phyloP scores from a whole-genome alignment of 176 grass and related monocot species.

The Triticum turgidum region DNA sequence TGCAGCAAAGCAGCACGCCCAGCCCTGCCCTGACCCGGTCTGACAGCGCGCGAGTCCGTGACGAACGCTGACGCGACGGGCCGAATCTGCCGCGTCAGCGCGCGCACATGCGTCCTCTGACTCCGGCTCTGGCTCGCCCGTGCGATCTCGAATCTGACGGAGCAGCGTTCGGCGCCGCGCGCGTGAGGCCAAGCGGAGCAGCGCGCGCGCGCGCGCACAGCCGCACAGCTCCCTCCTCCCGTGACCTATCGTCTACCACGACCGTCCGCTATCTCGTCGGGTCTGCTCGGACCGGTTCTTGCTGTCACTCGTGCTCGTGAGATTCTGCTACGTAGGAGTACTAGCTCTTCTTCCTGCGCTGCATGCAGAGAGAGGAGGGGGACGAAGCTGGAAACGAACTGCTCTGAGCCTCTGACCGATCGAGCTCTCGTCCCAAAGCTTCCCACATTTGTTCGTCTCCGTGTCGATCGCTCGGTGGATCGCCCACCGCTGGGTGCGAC shows the following conservation, averaged over 20 bases:
- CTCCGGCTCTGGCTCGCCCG: neutral
- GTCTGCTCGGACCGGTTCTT: neutral
- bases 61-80: neutral
- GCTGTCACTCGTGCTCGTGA: neutral
- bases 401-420: neutral
- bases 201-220: neutral
- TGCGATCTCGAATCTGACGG: neutral
- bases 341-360: neutral
- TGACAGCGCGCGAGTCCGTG: neutral
- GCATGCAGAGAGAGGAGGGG: too few species aligned
- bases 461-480: neutral
- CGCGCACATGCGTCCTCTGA: neutral
- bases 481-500: neutral
- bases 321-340: neutral
- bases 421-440: neutral
- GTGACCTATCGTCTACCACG: neutral
- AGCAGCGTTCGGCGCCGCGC: neutral
- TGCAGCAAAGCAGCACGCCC: neutral
- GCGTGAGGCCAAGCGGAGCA: neutral
- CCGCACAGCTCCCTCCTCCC: constrained; percentile 14
- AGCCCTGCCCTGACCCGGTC: neutral
- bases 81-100: neutral
- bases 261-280: neutral
- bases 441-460: neutral
- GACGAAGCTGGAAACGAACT: too few species aligned